Percentiles rank a stretch among this genome's conserved stretches.
Evolutionary conservation across 768 basidiomycete species (phyloP).

Genomic region (Tylopilus sp.): DNA sequence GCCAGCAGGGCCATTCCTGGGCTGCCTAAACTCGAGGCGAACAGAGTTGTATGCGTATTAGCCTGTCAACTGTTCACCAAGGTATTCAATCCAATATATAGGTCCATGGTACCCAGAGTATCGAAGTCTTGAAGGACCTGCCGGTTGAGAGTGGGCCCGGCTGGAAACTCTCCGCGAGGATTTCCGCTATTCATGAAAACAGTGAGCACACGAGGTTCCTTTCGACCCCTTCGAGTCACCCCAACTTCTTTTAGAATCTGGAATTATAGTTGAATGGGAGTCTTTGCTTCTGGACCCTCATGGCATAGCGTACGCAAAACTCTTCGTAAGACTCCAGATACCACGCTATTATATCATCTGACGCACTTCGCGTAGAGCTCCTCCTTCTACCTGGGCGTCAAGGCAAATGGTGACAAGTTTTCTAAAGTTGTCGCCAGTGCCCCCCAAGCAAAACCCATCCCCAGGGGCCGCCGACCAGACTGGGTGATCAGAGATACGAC

Average conservation of each 20-base stretch:
- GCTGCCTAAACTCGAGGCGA: conserved; percentile 67
- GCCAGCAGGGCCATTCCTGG: conserved; percentile 48
- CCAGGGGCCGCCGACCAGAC: conserved; percentile 58
- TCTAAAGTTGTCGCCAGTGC: conserved; percentile 58
- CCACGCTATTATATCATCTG: not conserved
- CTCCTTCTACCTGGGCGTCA: conserved; percentile 68
- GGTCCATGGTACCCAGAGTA: conserved; percentile 79
- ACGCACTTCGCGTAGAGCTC: conserved; percentile 41
- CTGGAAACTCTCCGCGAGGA: conserved; percentile 67
- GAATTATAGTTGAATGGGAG: conserved; percentile 69
- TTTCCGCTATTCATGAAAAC: conserved; percentile 76
- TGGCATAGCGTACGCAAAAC: conserved; percentile 56
- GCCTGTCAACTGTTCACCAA: not conserved
- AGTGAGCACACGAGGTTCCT: conserved; percentile 44
- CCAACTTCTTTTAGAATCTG: conserved; percentile 52
- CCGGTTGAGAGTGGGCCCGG: conserved; percentile 73
- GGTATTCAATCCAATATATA: conserved; percentile 22
- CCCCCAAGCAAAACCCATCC: conserved; percentile 57
- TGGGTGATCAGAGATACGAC: conserved; percentile 61
- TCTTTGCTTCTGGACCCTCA: conserved; percentile 57
- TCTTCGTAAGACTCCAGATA: conserved; percentile 44
- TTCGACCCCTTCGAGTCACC: not conserved
- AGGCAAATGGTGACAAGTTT: conserved; percentile 59
- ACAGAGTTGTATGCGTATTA: conserved; percentile 52
- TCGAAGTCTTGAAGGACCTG: conserved; percentile 76